A percentile compares a stretch with the other conserved stretches of the same genome.
Evolutionary conservation across 305 asterid genomes (phyloP).

Genomic region (Striga hermonthica): DNA sequence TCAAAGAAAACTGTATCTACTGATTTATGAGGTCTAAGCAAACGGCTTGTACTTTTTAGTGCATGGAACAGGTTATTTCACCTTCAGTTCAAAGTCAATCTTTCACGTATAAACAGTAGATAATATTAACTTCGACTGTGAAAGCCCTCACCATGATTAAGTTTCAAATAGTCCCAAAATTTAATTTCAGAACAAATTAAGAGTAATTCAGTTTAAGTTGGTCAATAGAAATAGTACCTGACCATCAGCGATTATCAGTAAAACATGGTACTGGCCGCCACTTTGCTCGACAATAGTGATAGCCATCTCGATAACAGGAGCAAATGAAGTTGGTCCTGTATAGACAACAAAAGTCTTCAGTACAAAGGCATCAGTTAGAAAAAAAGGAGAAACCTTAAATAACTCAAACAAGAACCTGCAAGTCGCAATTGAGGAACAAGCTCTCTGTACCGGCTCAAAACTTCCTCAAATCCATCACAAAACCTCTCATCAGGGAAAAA

Average conservation of each 20-base stretch:
- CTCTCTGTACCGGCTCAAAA: conserved; percentile 74
- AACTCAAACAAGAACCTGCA: conserved; percentile 51
- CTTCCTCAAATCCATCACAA: conserved; percentile 96
- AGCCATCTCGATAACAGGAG: conserved; percentile 88
- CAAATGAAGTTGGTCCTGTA: conserved; percentile 92
- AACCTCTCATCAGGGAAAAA: conserved; percentile 74
- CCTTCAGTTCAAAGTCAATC: no score
- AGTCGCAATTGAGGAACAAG: conserved; percentile 89
- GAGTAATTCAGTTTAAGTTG: not conserved
- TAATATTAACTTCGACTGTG: not conserved
- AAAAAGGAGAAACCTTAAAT: conserved; percentile 19
- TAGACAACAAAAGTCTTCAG: conserved; percentile 21
- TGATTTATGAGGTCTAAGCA: not conserved
- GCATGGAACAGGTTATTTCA: not conserved
- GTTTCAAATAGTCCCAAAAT: not conserved
- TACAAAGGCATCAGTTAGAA: not conserved
- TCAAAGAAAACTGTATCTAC: not conserved
- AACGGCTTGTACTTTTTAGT: not conserved
- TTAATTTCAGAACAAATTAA: not conserved
- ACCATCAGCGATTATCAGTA: conserved; percentile 85
- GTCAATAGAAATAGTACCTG: conserved; percentile 47
- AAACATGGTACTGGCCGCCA: conserved; percentile 87
- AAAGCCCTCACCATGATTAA: not conserved
- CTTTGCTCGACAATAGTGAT: conserved; percentile 84
- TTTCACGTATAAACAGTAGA: not conserved